Evolutionary conservation across 371 early-diverging fungal species (phyloP), one percentile per base, ranked within the genome.

Genomic region (Actinomortierella wolfii): DNA sequence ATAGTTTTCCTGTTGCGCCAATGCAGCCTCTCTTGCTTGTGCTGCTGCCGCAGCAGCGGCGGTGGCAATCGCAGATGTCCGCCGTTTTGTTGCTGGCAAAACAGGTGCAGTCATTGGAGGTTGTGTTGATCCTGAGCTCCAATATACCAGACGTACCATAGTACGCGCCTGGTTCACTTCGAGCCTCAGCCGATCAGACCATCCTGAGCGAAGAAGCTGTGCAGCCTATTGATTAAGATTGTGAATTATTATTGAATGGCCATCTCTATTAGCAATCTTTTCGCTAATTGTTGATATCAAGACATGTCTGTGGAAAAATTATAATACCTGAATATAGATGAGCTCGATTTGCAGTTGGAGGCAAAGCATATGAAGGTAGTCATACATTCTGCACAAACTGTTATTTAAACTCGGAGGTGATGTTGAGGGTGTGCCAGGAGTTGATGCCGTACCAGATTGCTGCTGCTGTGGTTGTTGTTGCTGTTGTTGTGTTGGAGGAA

Each of bases 301-400:
- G n/a, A n/a, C n/a, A n/a, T n/a, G n/a, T n/a, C n/a, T n/a, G n/a
- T n/a, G n/a, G n/a, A n/a, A n/a, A n/a, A n/a, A n/a, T n/a, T n/a
- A n/a, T n/a, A n/a, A n/a, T 66, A 69, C 76, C 78, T 91, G 90
- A 57, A 82, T 82, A 56, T 79, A 81, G 17, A 91, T 63, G 14
- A 86, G 80, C 57, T 90, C 90, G 15, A 90, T 67, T 63, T 87
- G 81, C 60, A 86, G 80, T n/a, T 82, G 82, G 17, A 89, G 76
- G 59, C 89, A 83, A 54, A 89, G 83, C 29, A 82, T 75, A 44
- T 91, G 89, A 51, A 89, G 61, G 62, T 86, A 88, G 64, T 89
- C 89, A 59, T 89, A 88, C 39, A 91, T 60, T 34, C 84, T 83
- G 18, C 84, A 81, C 28, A 91, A 79, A 24, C n/a, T 46, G 24